phyloP scores from a whole-genome alignment of 2,329 filamentous ascomycete genomes.

The Aspergillus sp. region DNA sequence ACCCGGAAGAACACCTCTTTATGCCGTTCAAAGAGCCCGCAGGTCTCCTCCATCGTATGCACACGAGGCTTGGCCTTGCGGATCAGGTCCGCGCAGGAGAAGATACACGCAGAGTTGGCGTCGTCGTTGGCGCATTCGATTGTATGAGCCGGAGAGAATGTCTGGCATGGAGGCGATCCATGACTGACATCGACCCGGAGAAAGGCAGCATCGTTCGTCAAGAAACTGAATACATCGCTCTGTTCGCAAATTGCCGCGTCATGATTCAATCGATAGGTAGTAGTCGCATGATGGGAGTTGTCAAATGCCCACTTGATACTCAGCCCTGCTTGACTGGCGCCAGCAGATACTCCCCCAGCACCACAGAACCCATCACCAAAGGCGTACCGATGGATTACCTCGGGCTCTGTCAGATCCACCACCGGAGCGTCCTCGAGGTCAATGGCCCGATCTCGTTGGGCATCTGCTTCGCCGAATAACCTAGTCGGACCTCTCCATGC shows the following conservation, averaged over 20 bases:
- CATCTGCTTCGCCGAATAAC: conserved; percentile 20
- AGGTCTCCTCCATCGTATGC: conserved; percentile 72
- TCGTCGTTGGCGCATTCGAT: conserved; percentile 51
- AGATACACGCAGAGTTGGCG: conserved; percentile 53
- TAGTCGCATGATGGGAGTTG: conserved; percentile 47
- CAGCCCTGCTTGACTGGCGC: conserved; percentile 53
- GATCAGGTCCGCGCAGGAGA: conserved; percentile 46
- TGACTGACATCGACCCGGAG: conserved; percentile 60
- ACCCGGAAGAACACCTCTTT: conserved; percentile 51
- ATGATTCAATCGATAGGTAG: conserved; percentile 55
- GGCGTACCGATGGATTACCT: conserved; percentile 45
- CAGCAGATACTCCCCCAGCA: conserved; percentile 61
- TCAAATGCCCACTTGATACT: conserved; percentile 58
- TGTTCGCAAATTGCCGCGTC: conserved; percentile 27
- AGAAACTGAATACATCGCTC: conserved; percentile 40
- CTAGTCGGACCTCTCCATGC: conserved; percentile 27
- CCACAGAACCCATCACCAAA: conserved; percentile 67
- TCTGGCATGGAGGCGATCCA: conserved; percentile 69
- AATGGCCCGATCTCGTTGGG: not conserved
- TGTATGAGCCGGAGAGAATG: conserved; percentile 66
- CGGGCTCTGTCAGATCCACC: conserved; percentile 15
- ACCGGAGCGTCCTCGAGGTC: conserved; percentile 5
- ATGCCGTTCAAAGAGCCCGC: conserved; percentile 54
- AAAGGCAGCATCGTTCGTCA: conserved; percentile 22
- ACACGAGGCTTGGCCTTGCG: conserved; percentile 55